Evolutionary conservation across 2,329 filamentous ascomycete genomes (phyloP).

Genomic region (Pleomassaria siparia): DNA sequence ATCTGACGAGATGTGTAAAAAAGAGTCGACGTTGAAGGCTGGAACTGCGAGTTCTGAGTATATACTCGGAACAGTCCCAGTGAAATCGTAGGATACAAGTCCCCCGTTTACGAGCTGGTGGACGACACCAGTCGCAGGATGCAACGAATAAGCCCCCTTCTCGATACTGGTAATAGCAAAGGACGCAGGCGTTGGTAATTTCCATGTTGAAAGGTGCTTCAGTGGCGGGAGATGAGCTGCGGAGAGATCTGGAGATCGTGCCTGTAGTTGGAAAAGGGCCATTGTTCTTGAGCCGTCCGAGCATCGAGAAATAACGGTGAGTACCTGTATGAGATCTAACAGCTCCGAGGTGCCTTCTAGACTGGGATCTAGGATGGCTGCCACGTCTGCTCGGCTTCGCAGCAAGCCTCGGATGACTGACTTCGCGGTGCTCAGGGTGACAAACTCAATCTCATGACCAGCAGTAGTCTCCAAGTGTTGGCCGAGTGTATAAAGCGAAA

Average conservation of each 20-base stretch:
- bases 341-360: conserved; percentile 29
- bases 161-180: conserved; percentile 6
- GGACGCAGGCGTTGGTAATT: conserved; percentile 25
- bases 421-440: conserved; percentile 39
- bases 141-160: conserved; percentile 54
- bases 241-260: conserved; percentile 33
- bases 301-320: conserved; percentile 34
- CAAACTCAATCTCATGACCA: conserved; percentile 32
- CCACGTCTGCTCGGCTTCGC: conserved; percentile 47
- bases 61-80: conserved; percentile 62
- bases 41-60: conserved; percentile 55
- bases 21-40: conserved; percentile 59
- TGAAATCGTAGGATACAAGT: conserved; percentile 66
- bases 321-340: conserved; percentile 38
- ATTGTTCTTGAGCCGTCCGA: conserved; percentile 20
- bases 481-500: conserved; percentile 7
- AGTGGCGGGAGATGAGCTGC: conserved; percentile 30
- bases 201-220: conserved; percentile 36
- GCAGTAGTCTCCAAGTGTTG: conserved; percentile 17
- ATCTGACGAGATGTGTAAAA: conserved; percentile 67
- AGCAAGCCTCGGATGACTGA: conserved; percentile 48
- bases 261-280: conserved; percentile 31
- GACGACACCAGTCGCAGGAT: conserved; percentile 64
- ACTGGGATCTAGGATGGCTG: conserved; percentile 40
- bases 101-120: conserved; percentile 59